Conservation (phyloP, 208 protist genomes). For the Acanthamoeba royreba region DNA sequence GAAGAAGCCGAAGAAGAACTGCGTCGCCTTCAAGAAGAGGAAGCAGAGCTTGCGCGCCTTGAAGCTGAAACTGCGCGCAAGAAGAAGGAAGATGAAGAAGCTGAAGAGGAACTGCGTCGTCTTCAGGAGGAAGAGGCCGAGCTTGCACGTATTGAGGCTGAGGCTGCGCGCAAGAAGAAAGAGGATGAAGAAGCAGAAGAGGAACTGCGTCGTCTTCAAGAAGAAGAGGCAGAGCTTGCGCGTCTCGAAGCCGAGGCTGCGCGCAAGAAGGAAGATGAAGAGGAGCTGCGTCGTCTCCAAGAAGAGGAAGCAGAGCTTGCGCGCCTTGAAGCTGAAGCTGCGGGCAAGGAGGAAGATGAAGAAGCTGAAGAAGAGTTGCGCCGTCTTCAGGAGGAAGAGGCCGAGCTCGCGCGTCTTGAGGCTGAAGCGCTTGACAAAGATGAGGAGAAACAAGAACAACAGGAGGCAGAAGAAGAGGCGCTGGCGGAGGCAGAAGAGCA, state of each 20-base stretch:
- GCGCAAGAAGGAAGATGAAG: not conserved
- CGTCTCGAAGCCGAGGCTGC: no score
- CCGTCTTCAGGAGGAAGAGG: not conserved
- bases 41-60: not conserved
- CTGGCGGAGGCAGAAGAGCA: not conserved
- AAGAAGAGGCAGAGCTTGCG: no score
- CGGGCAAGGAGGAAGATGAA: not conserved
- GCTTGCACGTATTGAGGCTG: no score
- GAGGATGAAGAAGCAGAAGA: not conserved
- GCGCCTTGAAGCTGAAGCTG: not conserved
- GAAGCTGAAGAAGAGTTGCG: not conserved
- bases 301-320: no score
- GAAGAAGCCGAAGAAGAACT: no score
- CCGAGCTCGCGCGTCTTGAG: not conserved
- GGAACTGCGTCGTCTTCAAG: not conserved
- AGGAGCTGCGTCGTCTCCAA: no score
- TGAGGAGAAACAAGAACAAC: not conserved
- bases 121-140: not conserved
- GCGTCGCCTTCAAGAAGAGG: not conserved
- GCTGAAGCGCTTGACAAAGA: not conserved
- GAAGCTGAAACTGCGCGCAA: not conserved
- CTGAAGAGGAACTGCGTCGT: not conserved
- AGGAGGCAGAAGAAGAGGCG: not conserved
- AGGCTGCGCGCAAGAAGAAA: not conserved
- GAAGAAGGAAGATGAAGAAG: no score